A percentile compares a stretch with the other conserved stretches of the same genome.
These are phyloP conservation scores for Ceratocystis cacaofunesta DNA, from an alignment of 2,329 filamentous ascomycete genomes.

Conservation along the genomic window DNA sequence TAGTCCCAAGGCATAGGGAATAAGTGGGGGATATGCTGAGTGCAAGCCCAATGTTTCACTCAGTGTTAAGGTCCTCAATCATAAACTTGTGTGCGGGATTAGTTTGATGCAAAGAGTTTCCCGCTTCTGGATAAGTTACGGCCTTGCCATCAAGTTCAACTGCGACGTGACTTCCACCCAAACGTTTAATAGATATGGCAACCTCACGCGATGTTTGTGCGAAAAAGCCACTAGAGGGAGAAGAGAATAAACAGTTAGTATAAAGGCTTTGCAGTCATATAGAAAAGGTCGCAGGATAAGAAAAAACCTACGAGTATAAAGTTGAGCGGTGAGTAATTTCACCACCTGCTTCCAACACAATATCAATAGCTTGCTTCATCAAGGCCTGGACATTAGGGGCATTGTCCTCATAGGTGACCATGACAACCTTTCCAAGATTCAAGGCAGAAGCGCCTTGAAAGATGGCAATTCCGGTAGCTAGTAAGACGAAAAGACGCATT, in stretches of 20 bases:
- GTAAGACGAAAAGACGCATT: constrained; percentile 48
- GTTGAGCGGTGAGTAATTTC: constrained; percentile 65
- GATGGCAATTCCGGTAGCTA: constrained; percentile 42
- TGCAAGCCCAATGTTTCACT: no score
- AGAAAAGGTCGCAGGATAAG: not conserved
- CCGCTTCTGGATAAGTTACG: constrained; percentile 13
- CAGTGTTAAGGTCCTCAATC: no score
- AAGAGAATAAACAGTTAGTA: constrained; percentile 20
- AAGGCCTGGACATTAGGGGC: constrained; percentile 49
- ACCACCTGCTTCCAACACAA: constrained; percentile 55
- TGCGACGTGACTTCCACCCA: constrained; percentile 35
- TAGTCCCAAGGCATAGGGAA: no score
- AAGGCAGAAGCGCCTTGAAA: constrained; percentile 46
- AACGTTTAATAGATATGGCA: constrained; percentile 50
- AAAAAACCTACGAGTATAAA: constrained; percentile 46
- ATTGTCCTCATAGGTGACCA: constrained; percentile 62
- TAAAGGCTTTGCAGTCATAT: not conserved
- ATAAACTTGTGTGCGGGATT: not conserved
- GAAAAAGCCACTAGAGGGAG: constrained; percentile 52
- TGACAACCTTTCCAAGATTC: constrained; percentile 56
- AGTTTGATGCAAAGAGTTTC: constrained; percentile 17
- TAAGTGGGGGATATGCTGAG: no score
- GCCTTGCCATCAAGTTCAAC: constrained; percentile 54
- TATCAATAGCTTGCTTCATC: constrained; percentile 54
- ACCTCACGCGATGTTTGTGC: constrained; percentile 56